Evolutionary conservation across 2,329 filamentous ascomycete genomes (phyloP).

Genomic region (Colletotrichum sp.): DNA sequence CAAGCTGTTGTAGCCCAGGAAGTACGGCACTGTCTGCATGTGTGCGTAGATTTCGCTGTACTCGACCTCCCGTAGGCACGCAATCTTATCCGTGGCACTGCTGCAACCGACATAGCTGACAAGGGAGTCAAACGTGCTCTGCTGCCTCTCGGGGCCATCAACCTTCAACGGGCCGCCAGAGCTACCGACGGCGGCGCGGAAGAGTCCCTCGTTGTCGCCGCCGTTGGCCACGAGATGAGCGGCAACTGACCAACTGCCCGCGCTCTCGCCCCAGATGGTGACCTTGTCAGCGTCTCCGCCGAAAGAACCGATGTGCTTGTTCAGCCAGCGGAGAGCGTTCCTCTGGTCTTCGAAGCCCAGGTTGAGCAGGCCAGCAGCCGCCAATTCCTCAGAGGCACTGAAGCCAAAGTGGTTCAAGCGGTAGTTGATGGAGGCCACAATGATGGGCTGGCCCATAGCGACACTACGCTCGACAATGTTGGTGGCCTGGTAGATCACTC

Average conservation of each 20-base stretch:
- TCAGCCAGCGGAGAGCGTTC: neutral
- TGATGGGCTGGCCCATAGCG: constrained; percentile 11
- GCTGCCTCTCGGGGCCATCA: neutral
- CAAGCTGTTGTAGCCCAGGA: neutral
- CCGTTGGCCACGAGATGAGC: neutral
- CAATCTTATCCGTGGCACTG: neutral
- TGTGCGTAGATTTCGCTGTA: neutral
- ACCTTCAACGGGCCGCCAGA: neutral
- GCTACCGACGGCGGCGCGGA: neutral
- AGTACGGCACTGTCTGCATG: neutral
- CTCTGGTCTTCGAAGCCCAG: neutral
- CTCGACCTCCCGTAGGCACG: neutral
- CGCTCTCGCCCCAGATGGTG: neutral
- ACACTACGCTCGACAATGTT: neutral
- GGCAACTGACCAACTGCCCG: neutral
- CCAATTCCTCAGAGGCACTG: neutral
- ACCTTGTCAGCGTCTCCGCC: neutral
- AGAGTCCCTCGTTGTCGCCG: neutral
- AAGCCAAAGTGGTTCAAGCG: neutral
- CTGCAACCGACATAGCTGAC: neutral
- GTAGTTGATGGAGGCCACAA: constrained; percentile 35
- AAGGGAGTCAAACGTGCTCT: neutral
- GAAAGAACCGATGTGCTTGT: neutral
- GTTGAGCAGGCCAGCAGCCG: neutral
- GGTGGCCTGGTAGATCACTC: neutral